These are phyloP conservation scores for Picochlorum sp. DNA, from an alignment of 139 green algal genomes.

Conservation along the genomic window DNA sequence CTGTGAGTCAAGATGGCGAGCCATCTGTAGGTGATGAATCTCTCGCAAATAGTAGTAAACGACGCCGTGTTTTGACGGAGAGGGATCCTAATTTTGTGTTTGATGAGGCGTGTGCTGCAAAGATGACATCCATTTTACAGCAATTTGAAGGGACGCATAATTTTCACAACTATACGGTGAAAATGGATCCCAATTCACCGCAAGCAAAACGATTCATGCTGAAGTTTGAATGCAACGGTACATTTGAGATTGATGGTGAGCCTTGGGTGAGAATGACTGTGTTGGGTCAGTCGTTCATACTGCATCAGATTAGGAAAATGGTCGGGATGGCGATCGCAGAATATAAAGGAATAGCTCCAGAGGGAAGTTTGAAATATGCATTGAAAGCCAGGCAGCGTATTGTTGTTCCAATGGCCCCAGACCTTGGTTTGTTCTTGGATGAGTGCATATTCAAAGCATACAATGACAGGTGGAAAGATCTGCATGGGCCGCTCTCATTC, in stretches of 20 bases:
- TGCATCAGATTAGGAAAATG: constrained; percentile 93
- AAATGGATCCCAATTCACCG: constrained; percentile 22
- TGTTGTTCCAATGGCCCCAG: constrained; percentile 70
- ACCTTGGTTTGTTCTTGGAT: constrained; percentile 76
- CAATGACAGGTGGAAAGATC: constrained; percentile 23
- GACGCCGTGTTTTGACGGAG: neutral
- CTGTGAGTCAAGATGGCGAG: neutral
- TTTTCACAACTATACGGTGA: constrained; percentile 86
- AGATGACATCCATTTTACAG: constrained; percentile 58
- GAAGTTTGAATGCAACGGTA: constrained; percentile 41
- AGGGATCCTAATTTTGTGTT: constrained; percentile 23
- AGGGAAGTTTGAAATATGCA: constrained; percentile 36
- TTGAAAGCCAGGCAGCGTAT: constrained; percentile 22
- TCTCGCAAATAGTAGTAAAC: too few relatives aligned
- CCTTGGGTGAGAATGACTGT: constrained; percentile 60
- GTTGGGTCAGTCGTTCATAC: constrained; percentile 84
- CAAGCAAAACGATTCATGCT: constrained; percentile 63
- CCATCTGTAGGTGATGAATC: neutral
- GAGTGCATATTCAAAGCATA: constrained; percentile 32
- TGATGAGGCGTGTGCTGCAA: constrained; percentile 23
- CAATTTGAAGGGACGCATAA: constrained; percentile 83
- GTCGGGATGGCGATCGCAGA: constrained; percentile 70
- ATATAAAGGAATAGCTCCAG: constrained; percentile 35
- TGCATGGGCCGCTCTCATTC: constrained; percentile 6
- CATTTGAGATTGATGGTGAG: constrained; percentile 33